Base-by-base conservation (phyloP, 129 eudicot species). In the Dittrichia graveolens region DNA sequence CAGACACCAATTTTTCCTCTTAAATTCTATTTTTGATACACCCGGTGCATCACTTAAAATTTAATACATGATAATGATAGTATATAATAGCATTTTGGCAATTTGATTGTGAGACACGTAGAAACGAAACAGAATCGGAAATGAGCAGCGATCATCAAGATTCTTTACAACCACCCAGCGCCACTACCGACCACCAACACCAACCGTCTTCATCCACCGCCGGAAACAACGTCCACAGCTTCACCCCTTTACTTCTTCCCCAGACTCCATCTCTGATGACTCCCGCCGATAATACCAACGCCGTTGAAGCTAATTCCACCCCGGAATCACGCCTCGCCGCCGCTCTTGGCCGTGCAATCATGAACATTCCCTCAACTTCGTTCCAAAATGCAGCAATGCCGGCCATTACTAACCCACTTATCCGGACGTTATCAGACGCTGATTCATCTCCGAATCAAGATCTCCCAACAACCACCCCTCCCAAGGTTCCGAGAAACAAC, bases 291-390 rank as follows among this genome's bases (percentile, higher is more conserved):
- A 18, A 6, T 45, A 5, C 5, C 4, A 31, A 5, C 37, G 10
- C 43, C 11, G 5, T 12, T 6, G 12, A 14, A 0, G 8, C 69
- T 37, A 69, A 7, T 49, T 67, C 67, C 65, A 43, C 67, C 56
- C 66, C 67, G 0, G 68, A 72, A 72, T 72, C 68, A 59, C 13
- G 67, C 1, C 43, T 72, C 2, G 77, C 68, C 49, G 59, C 77
- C 14, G 47, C 44, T n/a, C 34, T 72, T 18, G 59, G 69, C 46
- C 68, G 57, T 6, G 47, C 68, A 44, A 41, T 70, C 75, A 40
- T 19, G 7, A 70, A 18, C 65, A 70, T 70, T 12, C 65, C 65
- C 0, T 45, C 47, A 41, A 56, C 75, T 42, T 71, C 67, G 44
- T 71, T 57, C 65, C 75, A 70, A 54, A 52, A 70, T 3, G 41